Evolutionary conservation across 345 rosid genomes (phyloP).

Genomic region (Ceriops tagal): DNA sequence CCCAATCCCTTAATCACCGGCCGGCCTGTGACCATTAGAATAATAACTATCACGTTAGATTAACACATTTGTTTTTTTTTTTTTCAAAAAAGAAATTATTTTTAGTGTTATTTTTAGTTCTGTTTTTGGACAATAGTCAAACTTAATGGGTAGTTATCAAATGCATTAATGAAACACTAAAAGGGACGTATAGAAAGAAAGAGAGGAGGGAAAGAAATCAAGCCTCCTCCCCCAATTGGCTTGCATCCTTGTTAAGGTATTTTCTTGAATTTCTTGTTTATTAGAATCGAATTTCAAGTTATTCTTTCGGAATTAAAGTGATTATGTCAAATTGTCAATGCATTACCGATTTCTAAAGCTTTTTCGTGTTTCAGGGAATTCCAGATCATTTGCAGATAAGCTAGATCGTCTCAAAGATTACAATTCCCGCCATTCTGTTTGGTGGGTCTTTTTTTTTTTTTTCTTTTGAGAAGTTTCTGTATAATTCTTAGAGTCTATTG

Average conservation of each 20-base stretch:
- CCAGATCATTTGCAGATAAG: slow-evolving; percentile 28
- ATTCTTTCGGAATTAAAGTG: background rate
- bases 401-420: slow-evolving; percentile 18
- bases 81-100: too few relatives aligned
- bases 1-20: too few relatives aligned
- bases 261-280: slow-evolving; percentile 1
- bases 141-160: background rate
- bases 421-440: slow-evolving; percentile 15
- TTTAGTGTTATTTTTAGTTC: too few relatives aligned
- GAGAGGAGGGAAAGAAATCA: background rate
- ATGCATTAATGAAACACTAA: background rate
- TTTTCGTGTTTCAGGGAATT: background rate
- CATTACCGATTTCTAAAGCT: background rate
- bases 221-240: background rate
- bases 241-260: too few relatives aligned
- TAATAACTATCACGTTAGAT: too few relatives aligned
- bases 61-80: too few relatives aligned
- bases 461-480: background rate
- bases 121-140: background rate
- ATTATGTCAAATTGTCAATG: too few relatives aligned
- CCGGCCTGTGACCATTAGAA: too few relatives aligned
- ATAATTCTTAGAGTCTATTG: background rate
- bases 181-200: background rate
- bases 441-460: slow-evolving; percentile 3
- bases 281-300: background rate